Conservation (phyloP, 1,139 yeast species). For the Geotrichum europaeum region DNA sequence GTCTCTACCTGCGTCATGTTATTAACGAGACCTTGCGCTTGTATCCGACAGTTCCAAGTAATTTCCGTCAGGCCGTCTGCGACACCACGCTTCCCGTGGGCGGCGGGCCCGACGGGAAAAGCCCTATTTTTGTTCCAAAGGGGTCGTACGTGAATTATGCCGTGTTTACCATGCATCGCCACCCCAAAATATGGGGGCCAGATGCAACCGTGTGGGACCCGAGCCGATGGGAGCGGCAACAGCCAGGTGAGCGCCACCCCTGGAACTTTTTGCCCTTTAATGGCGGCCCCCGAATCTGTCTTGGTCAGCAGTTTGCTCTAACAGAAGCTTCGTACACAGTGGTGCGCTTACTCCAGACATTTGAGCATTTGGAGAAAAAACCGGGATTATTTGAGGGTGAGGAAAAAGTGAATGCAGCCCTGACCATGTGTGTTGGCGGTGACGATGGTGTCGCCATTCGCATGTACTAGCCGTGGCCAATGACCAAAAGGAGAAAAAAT, state of each 20-base stretch:
- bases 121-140: slow-evolving; percentile 44
- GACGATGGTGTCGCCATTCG: background rate
- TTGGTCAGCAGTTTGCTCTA: slow-evolving; percentile 55
- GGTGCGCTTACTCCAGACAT: slow-evolving; percentile 39
- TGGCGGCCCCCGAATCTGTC: slow-evolving; percentile 57
- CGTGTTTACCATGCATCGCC: slow-evolving; percentile 45
- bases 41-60: slow-evolving; percentile 53
- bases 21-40: slow-evolving; percentile 49
- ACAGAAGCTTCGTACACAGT: slow-evolving; percentile 49
- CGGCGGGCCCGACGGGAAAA: slow-evolving; percentile 43
- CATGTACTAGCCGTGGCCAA: background rate
- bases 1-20: slow-evolving; percentile 44
- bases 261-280: slow-evolving; percentile 54
- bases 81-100: slow-evolving; percentile 49
- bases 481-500: too few relatives aligned
- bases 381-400: background rate
- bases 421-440: slow-evolving; percentile 13
- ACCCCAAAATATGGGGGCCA: slow-evolving; percentile 42
- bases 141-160: slow-evolving; percentile 45
- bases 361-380: background rate
- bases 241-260: slow-evolving; percentile 19
- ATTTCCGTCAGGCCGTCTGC: slow-evolving; percentile 43
- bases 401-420: background rate
- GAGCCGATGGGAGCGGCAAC: slow-evolving; percentile 42
- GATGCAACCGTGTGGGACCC: slow-evolving; percentile 47